Conservation (phyloP, 805 yeast genomes). For the Candida vaughaniae region DNA sequence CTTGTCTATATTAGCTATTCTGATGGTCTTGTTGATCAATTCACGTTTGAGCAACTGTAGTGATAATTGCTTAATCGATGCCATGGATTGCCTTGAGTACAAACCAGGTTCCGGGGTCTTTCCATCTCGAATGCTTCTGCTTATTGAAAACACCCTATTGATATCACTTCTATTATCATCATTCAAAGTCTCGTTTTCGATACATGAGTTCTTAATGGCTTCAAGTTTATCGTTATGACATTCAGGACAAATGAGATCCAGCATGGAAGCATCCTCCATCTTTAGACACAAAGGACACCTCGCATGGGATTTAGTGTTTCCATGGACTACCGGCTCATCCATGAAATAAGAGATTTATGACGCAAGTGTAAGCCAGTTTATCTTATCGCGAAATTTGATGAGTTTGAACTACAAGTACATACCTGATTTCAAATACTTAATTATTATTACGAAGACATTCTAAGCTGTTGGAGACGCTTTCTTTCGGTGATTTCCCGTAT, state of each 20-base stretch:
- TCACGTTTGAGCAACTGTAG: constrained; percentile 32
- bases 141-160: constrained; percentile 23
- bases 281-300: constrained; percentile 20
- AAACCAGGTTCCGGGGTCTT: constrained; percentile 1
- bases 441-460: no score
- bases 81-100: constrained; percentile 5
- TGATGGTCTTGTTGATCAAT: constrained; percentile 14
- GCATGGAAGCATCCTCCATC: constrained; percentile 6
- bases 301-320: neutral
- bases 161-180: constrained; percentile 21
- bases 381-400: no score
- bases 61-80: constrained; percentile 24
- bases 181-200: constrained; percentile 25
- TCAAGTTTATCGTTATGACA: constrained; percentile 22
- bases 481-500: constrained; percentile 60
- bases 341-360: no score
- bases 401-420: no score
- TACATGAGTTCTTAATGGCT: constrained; percentile 22
- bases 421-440: no score
- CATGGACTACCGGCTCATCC: no score
- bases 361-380: no score
- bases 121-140: constrained; percentile 14
- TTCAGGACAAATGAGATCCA: constrained; percentile 21
- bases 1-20: constrained; percentile 15
- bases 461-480: constrained; percentile 1